A percentile compares a stretch with the other conserved stretches of the same genome.
Evolutionary conservation across 345 rosid species (phyloP).

Genomic region (Zanthoxylum bungeanum): DNA sequence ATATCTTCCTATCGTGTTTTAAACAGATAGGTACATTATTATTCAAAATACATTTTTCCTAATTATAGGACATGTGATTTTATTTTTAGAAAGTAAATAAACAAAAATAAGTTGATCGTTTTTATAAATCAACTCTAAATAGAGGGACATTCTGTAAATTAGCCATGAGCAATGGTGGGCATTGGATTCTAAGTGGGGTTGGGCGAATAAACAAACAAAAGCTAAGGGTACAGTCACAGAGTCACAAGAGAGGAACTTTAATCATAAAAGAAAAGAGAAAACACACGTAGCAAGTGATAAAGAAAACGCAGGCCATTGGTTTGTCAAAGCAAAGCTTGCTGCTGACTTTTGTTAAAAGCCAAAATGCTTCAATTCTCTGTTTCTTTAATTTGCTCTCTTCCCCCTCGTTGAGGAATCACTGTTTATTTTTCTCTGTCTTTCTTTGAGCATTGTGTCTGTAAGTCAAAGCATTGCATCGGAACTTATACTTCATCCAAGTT

Average conservation of each 20-base stretch:
- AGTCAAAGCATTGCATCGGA: slow-evolving; percentile 64
- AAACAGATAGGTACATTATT: no score
- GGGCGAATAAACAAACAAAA: slow-evolving; percentile 8
- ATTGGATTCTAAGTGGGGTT: slow-evolving; percentile 30
- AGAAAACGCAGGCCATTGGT: slow-evolving; percentile 17
- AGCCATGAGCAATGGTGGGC: slow-evolving; percentile 22
- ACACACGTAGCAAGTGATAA: slow-evolving; percentile 34
- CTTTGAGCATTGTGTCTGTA: slow-evolving; percentile 10
- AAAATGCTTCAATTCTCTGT: slow-evolving; percentile 19
- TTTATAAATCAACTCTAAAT: neutral
- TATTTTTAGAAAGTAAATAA: no score
- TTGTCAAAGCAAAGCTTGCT: slow-evolving; percentile 10
- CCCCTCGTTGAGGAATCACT: slow-evolving; percentile 77
- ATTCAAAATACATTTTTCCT: no score
- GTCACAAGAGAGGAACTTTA: slow-evolving; percentile 21
- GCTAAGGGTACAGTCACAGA: neutral
- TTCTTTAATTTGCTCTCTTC: slow-evolving; percentile 6
- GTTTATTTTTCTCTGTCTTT: neutral
- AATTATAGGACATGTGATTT: no score
- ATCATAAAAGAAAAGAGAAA: slow-evolving; percentile 33
- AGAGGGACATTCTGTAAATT: neutral
- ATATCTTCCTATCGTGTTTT: no score
- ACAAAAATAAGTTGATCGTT: no score
- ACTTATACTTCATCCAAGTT: slow-evolving; percentile 38
- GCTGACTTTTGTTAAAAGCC: slow-evolving; percentile 52